A percentile compares a stretch with the other conserved stretches of the same genome.
Evolutionary conservation across 2,329 filamentous ascomycete genomes (phyloP).

Genomic region (Talaromyces sp.): DNA sequence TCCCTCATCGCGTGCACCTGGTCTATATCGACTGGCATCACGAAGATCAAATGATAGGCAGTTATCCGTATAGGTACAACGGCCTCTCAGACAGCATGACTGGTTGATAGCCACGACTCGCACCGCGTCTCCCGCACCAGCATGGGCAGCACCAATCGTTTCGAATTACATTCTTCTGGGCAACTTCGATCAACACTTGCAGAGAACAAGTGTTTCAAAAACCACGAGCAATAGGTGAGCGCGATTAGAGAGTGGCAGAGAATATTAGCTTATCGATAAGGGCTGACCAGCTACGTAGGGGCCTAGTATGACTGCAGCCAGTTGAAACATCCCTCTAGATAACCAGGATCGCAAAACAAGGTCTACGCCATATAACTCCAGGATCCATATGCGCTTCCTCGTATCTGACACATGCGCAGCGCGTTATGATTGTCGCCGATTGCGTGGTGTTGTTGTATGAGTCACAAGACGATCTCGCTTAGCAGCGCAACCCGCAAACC

Average conservation of each 20-base stretch:
- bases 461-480: constrained; percentile 1
- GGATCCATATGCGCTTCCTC: background rate
- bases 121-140: background rate
- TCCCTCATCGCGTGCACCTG: background rate
- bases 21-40: background rate
- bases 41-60: background rate
- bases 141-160: background rate
- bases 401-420: background rate
- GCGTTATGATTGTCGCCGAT: background rate
- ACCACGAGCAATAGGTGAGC: background rate
- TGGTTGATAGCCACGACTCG: background rate
- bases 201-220: background rate
- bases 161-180: background rate
- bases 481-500: background rate
- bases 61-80: background rate
- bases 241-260: background rate
- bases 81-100: background rate
- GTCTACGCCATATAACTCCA: background rate
- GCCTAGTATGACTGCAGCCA: background rate
- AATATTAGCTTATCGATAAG: background rate
- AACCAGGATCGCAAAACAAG: background rate
- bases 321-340: background rate
- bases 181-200: background rate
- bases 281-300: background rate
- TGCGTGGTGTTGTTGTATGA: background rate